Evolutionary conservation across 805 yeast species (phyloP), one percentile per base, ranked within the genome.

Genomic region (Vanderwaltozyma tropicalis): DNA sequence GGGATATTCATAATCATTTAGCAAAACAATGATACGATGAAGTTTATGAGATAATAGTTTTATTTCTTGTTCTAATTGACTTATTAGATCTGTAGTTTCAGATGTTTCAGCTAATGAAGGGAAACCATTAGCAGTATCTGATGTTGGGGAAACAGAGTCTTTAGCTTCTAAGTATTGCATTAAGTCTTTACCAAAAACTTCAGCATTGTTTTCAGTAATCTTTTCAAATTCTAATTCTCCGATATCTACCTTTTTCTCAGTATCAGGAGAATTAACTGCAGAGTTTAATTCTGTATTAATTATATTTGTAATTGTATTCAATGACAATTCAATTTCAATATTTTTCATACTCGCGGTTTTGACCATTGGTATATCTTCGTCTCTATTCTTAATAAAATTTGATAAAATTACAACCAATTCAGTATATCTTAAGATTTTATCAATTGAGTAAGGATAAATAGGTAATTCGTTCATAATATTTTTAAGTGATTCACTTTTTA

Each of bases 401-500:
- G 44, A 33, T 4, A 46, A 16, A 5, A 46, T 28, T 36, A 67
- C 66, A 7, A 75, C 66, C 33, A 80, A 64, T 53, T 79, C 78
- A 3, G 77, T 74, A 38, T 78, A 64, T 41, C 81, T 62, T 36
- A 76, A 57, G 51, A 72, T 74, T 48, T 76, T 80, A 48, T 81
- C 88, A 41, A 80, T 78, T 32, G 80, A 61, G 48, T 67, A 80
- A 0, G 87, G 87, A 31, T 74, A 76, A 0, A 78, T 71, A 7
- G 86, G 88, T 22, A 78, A 59, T 44, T 80, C 86, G 35, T 62
- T 71, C 28, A 75, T 55, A 1, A 70, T 57, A 9, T 17, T 15
- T 9, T 17, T 5, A 5, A 29, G 12, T 11, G 3, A 8, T 6
- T 65, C 66, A 27, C 67, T 68, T n/a, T 78, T 66, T 28, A n/a